Percentiles rank a stretch among this genome's conserved stretches.
Conservation (phyloP, 805 yeast species). For the Schizosaccharomyces osmophilus region DNA sequence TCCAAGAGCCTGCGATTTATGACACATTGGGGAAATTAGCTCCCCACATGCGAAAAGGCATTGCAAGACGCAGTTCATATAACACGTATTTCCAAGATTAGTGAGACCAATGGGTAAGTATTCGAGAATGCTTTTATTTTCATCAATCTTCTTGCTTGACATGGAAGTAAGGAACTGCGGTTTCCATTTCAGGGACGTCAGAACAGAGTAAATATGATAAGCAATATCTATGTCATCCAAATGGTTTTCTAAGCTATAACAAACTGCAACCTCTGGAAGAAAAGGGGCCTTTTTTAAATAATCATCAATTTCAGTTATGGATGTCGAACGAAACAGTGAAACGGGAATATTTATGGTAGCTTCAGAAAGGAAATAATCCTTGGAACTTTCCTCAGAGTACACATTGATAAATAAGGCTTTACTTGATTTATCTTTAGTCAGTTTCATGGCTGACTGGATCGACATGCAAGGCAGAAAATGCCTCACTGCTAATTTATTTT, state of each 20-base stretch:
- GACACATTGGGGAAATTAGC: slow-evolving; percentile 43
- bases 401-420: neutral
- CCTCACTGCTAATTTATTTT: neutral
- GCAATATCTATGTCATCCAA: neutral
- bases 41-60: slow-evolving; percentile 56
- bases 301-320: neutral
- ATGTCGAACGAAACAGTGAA: neutral
- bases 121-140: neutral
- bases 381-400: neutral
- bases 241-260: neutral
- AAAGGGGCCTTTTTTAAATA: neutral
- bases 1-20: slow-evolving; percentile 27
- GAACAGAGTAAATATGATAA: neutral
- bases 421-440: neutral
- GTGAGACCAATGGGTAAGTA: slow-evolving; percentile 21
- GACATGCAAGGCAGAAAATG: neutral
- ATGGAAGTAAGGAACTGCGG: neutral
- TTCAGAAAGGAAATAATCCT: neutral
- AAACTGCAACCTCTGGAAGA: neutral
- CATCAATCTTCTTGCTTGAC: neutral
- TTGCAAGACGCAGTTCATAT: slow-evolving; percentile 85
- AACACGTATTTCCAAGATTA: slow-evolving; percentile 76
- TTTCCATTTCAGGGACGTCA: neutral
- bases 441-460: neutral
- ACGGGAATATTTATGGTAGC: neutral